These are phyloP conservation scores for Bipolaris gigantea DNA, from an alignment of 2,329 filamentous ascomycete species.

Conservation along the genomic window DNA sequence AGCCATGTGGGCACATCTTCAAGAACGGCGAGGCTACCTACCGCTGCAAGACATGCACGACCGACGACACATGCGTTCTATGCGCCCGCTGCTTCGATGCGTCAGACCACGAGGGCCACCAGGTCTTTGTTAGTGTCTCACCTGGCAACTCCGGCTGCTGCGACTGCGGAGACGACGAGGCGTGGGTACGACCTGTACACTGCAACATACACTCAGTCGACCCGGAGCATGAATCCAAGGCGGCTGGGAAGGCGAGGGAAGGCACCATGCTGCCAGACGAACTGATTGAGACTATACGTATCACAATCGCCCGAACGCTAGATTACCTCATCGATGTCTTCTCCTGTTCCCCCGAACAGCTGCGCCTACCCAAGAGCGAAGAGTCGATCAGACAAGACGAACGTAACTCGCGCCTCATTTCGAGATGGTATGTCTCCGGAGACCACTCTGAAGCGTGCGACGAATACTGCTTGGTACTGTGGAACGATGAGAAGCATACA, in stretches of 20 bases:
- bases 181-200: constrained; percentile 83
- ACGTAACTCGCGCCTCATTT: constrained; percentile 71
- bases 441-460: constrained; percentile 64
- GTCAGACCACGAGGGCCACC: constrained; percentile 91
- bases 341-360: constrained; percentile 94
- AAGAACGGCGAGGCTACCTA: constrained; percentile 92
- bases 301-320: constrained; percentile 81
- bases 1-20: constrained; percentile 97
- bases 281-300: constrained; percentile 73
- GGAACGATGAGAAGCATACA: constrained; percentile 99
- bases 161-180: constrained; percentile 94
- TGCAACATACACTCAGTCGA: constrained; percentile 87
- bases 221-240: constrained; percentile 36
- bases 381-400: constrained; percentile 83
- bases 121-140: constrained; percentile 85
- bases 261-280: constrained; percentile 68
- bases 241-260: constrained; percentile 61
- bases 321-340: constrained; percentile 98
- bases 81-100: constrained; percentile 94
- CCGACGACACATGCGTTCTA: constrained; percentile 92
- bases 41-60: constrained; percentile 88
- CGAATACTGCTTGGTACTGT: constrained; percentile 84
- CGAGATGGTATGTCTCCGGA: constrained; percentile 68
- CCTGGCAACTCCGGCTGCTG: constrained; percentile 94
- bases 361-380: constrained; percentile 80